phyloP scores from a whole-genome alignment of 1,284 basidiomycete genomes.

The Sporisorium sorghi region DNA sequence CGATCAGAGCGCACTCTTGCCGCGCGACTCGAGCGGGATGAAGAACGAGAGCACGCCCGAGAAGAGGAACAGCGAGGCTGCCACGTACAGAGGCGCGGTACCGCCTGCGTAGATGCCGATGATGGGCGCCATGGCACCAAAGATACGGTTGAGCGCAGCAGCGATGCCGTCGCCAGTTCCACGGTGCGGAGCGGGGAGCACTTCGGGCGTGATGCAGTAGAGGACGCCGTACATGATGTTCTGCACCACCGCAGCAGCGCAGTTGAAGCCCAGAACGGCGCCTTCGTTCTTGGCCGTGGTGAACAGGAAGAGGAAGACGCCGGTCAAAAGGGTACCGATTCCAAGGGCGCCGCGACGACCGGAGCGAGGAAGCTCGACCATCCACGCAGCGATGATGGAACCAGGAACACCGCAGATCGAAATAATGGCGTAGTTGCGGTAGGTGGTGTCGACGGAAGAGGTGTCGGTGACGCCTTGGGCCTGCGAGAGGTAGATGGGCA shows the following conservation, averaged over 20 bases:
- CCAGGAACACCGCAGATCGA: slow-evolving; percentile 68
- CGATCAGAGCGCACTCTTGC: slow-evolving; percentile 40
- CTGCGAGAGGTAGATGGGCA: slow-evolving; percentile 61
- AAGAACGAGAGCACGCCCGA: slow-evolving; percentile 59
- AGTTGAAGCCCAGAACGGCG: slow-evolving; percentile 63
- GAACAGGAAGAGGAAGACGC: slow-evolving; percentile 67
- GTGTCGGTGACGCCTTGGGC: slow-evolving; percentile 33
- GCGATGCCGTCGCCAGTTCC: slow-evolving; percentile 67
- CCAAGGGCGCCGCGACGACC: slow-evolving; percentile 67
- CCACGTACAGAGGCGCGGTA: slow-evolving; percentile 57
- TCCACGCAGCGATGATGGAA: slow-evolving; percentile 64
- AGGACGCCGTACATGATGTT: slow-evolving; percentile 59
- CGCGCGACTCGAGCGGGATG: slow-evolving; percentile 58
- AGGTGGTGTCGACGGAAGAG: slow-evolving; percentile 43
- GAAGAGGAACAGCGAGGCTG: slow-evolving; percentile 61
- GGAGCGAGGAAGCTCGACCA: slow-evolving; percentile 65
- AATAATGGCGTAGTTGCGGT: slow-evolving; percentile 67
- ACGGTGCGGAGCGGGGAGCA: slow-evolving; percentile 65
- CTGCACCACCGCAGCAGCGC: slow-evolving; percentile 58
- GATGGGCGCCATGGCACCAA: slow-evolving; percentile 64
- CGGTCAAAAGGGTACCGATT: slow-evolving; percentile 64
- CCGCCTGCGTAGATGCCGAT: slow-evolving; percentile 60
- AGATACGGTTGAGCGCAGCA: slow-evolving; percentile 62
- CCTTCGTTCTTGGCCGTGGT: slow-evolving; percentile 53
- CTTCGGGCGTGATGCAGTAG: slow-evolving; percentile 65